Percentiles rank a stretch among this genome's conserved stretches.
Conservation (phyloP, 208 protist species). For the Acanthamoeba healyi region DNA sequence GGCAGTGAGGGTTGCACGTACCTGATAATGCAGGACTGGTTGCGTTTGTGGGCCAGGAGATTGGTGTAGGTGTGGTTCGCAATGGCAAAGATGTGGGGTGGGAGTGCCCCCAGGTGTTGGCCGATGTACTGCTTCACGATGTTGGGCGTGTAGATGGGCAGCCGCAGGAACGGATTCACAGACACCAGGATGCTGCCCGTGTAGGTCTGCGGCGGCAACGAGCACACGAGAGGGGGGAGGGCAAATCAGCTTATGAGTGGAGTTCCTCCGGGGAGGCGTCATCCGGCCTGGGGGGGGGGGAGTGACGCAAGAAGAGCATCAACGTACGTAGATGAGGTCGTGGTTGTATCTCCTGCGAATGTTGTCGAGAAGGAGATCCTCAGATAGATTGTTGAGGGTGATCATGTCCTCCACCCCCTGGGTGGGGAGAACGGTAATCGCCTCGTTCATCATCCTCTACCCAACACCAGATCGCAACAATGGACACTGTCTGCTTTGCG, state of each 20-base stretch:
- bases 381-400: conserved; percentile 71
- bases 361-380: conserved; percentile 79
- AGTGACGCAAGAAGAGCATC: not conserved
- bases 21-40: conserved; percentile 85
- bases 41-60: conserved; percentile 78
- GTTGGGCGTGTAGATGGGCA: conserved; percentile 82
- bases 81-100: conserved; percentile 86
- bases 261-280: not conserved
- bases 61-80: conserved; percentile 80
- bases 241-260: conserved; percentile 50
- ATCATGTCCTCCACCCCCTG: conserved; percentile 84
- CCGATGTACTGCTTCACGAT: conserved; percentile 80
- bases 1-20: not conserved
- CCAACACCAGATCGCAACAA: not conserved
- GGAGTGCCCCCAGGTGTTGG: conserved; percentile 55
- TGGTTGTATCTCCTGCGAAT: conserved; percentile 75
- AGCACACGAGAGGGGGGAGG: not conserved
- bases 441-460: conserved; percentile 2
- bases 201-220: conserved; percentile 75
- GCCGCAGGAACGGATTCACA: conserved; percentile 83
- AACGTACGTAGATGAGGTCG: conserved; percentile 81
- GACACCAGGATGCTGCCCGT: conserved; percentile 87
- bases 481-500: too few species aligned
- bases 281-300: not conserved
- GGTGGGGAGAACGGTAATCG: not conserved